Percentiles rank a stretch among this genome's conserved stretches.
phyloP scores from a whole-genome alignment of 148 eudicot genomes.

The Mesembryanthemum crystallinum region DNA sequence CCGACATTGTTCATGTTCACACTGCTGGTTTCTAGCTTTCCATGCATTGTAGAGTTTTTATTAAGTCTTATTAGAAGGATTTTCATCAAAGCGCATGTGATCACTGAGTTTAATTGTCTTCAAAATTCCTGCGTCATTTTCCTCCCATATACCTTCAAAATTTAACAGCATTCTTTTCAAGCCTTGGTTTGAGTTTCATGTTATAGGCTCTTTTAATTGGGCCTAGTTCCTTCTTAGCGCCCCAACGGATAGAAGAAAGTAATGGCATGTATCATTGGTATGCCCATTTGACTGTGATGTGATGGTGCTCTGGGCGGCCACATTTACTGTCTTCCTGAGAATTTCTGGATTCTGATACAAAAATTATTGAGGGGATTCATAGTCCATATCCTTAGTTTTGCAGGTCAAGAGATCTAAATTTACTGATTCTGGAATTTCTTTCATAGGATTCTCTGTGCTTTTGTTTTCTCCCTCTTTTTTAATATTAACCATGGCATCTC shows the following conservation, averaged over 20 bases:
- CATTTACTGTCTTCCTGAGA: background rate
- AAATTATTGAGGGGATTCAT: background rate
- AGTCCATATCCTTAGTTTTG: conserved; percentile 1
- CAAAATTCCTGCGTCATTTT: background rate
- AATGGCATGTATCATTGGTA: background rate
- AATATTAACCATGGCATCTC: conserved; percentile 1
- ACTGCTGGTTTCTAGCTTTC: background rate
- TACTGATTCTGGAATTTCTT: conserved; percentile 6
- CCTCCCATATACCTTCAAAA: background rate
- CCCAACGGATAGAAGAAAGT: too few species aligned
- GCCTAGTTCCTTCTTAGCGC: background rate
- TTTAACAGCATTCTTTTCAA: background rate
- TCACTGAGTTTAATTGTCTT: background rate
- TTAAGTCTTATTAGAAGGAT: background rate
- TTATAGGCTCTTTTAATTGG: background rate
- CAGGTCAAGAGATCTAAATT: background rate
- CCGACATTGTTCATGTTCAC: background rate
- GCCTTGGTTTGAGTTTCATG: background rate
- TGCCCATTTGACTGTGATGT: background rate
- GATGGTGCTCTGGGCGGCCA: background rate
- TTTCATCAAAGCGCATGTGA: background rate
- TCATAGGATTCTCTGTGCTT: conserved; percentile 12
- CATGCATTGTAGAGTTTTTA: too few species aligned
- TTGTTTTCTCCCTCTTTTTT: background rate
- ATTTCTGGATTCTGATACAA: conserved; percentile 2